Conservation (phyloP, 192 early-diverging fungal species). For the Umbelopsis ramanniana region DNA sequence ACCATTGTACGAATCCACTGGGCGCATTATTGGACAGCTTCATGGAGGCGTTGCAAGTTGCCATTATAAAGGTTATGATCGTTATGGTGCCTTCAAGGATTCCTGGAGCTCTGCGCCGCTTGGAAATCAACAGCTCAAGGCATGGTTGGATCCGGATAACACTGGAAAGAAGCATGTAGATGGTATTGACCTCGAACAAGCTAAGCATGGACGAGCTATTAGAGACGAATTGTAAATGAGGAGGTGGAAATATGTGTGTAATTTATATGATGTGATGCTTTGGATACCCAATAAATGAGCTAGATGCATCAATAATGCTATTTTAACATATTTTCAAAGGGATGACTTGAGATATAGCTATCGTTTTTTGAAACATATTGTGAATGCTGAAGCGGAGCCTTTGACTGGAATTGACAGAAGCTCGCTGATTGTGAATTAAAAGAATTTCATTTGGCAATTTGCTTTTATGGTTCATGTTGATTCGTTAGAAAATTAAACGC, state of each 20-base stretch:
- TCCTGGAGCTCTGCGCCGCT: constrained; percentile 23
- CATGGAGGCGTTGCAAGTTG: constrained; percentile 51
- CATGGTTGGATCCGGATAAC: constrained; percentile 12
- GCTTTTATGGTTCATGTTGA: too few species aligned
- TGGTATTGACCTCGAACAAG: not conserved
- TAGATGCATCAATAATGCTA: not conserved
- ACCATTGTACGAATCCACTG: constrained; percentile 46
- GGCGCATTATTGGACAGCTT: constrained; percentile 49
- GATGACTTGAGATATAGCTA: too few species aligned
- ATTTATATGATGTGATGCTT: not conserved
- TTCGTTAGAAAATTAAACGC: too few species aligned
- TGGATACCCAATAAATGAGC: not conserved
- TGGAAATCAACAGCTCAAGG: not conserved
- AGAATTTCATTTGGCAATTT: too few species aligned
- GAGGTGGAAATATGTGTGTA: not conserved
- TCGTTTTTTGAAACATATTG: too few species aligned
- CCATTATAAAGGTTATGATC: constrained; percentile 48
- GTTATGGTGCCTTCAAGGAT: constrained; percentile 44
- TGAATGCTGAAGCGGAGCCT: too few species aligned
- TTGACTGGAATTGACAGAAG: too few species aligned
- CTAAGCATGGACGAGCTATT: not conserved
- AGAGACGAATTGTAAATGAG: not conserved
- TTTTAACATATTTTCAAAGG: too few species aligned
- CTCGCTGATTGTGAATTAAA: too few species aligned
- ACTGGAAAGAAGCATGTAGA: constrained; percentile 9